Conservation (phyloP, 2,329 filamentous ascomycete genomes). For the Neopestalotiopsis clavispora region DNA sequence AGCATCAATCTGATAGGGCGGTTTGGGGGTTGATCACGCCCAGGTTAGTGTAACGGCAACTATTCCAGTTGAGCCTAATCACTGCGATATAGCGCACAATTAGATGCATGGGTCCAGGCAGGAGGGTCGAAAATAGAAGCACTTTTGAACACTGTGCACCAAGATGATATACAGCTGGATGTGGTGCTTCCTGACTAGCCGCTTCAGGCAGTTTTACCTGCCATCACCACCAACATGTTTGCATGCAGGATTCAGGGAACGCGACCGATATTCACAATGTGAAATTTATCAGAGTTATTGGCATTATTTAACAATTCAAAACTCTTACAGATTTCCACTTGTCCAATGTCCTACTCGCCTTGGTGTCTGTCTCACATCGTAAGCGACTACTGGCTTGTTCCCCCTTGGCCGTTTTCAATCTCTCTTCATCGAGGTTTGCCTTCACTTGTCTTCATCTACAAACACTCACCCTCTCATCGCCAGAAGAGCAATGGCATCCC, state of each 20-base stretch:
- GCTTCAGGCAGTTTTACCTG: not conserved
- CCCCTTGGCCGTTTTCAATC: not conserved
- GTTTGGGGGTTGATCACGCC: not conserved
- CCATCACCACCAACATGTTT: not conserved
- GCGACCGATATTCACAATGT: not conserved
- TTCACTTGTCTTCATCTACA: not conserved
- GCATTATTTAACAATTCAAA: not conserved
- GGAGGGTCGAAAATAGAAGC: not conserved
- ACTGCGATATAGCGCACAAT: not conserved
- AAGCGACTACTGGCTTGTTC: not conserved
- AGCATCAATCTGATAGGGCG: not conserved
- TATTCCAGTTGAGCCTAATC: not conserved
- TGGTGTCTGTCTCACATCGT: not conserved
- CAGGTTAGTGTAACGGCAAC: not conserved
- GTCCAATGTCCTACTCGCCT: not conserved
- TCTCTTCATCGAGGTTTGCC: not conserved
- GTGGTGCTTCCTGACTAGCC: not conserved
- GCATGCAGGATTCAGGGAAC: not conserved
- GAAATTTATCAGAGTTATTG: not conserved
- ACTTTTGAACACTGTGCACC: not conserved
- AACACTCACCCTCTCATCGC: not conserved
- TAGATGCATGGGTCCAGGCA: not conserved
- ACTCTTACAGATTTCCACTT: not conserved
- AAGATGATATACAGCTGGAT: not conserved
- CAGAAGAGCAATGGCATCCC: not conserved